These are phyloP conservation scores for Fusarium miscanthi DNA, from an alignment of 2,329 filamentous ascomycete genomes.

Conservation along the genomic window DNA sequence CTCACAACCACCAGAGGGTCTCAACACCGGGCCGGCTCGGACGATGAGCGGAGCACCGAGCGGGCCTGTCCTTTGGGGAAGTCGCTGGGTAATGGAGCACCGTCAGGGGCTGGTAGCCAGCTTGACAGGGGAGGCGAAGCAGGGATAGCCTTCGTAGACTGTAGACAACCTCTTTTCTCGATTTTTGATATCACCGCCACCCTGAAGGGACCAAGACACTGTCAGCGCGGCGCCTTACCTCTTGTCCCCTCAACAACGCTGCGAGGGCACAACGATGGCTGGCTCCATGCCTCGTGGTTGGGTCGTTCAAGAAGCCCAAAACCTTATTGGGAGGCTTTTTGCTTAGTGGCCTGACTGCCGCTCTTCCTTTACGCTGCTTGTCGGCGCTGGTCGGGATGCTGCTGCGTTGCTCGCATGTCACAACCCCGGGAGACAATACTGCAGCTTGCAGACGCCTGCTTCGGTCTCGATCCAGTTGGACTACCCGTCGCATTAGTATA, in stretches of 20 bases:
- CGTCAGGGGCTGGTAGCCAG: constrained; percentile 14
- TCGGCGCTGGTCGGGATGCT: constrained; percentile 4
- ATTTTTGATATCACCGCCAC: constrained; percentile 28
- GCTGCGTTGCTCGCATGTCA: constrained; percentile 7
- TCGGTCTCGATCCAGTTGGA: constrained; percentile 39
- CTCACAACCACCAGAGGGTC: constrained; percentile 21
- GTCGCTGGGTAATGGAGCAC: constrained; percentile 27
- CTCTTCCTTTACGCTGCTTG: constrained; percentile 8
- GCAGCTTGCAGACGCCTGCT: constrained; percentile 30
- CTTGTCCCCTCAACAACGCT: constrained; percentile 12
- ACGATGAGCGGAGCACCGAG: constrained; percentile 43
- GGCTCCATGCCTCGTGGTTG: constrained; percentile 10
- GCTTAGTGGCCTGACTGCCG: constrained; percentile 17
- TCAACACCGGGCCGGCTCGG: constrained; percentile 45
- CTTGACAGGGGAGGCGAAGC: constrained; percentile 25
- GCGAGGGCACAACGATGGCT: constrained; percentile 3
- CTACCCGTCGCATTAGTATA: constrained; percentile 24
- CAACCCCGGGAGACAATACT: constrained; percentile 16
- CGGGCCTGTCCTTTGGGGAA: constrained; percentile 26
- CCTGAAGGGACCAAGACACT: constrained; percentile 13
- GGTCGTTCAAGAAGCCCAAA: constrained; percentile 3
- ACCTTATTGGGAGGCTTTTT: constrained; percentile 6
- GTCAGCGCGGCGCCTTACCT: constrained; percentile 17
- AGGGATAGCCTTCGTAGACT: background rate
- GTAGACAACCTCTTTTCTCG: constrained; percentile 25